Percentiles rank a stretch among this genome's conserved stretches.
Conservation (phyloP, 164 flowering plant species). For the Pachysandra terminalis region DNA sequence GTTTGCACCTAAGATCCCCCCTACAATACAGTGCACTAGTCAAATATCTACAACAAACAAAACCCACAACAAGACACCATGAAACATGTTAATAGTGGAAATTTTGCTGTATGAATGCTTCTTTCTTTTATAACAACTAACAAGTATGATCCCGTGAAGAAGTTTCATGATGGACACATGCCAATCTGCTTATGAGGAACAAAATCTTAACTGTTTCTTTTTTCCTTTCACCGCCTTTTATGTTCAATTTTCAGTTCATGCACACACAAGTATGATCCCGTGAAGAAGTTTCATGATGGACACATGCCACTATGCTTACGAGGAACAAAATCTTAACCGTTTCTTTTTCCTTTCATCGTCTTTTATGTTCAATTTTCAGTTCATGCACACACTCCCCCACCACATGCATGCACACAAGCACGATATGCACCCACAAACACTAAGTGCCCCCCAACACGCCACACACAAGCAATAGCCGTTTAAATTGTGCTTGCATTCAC, state of each 20-base stretch:
- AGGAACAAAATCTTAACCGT: background rate
- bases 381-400: background rate
- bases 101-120: no score
- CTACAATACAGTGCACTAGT: constrained; percentile 30
- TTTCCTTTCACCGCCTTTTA: background rate
- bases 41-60: background rate
- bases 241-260: background rate
- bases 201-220: background rate
- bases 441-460: no score
- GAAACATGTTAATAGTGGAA: background rate
- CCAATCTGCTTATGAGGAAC: background rate
- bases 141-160: background rate
- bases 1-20: constrained; percentile 21
- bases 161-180: background rate
- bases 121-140: background rate
- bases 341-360: background rate
- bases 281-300: background rate
- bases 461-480: no score
- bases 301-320: background rate
- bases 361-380: background rate
- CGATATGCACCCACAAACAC: no score
- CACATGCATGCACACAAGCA: no score
- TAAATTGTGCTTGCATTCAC: no score
- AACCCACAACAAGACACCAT: background rate
- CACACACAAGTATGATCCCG: background rate